Evolutionary conservation across 2,329 filamentous ascomycete species (phyloP).

Genomic region (Akanthomyces dipterigenus): DNA sequence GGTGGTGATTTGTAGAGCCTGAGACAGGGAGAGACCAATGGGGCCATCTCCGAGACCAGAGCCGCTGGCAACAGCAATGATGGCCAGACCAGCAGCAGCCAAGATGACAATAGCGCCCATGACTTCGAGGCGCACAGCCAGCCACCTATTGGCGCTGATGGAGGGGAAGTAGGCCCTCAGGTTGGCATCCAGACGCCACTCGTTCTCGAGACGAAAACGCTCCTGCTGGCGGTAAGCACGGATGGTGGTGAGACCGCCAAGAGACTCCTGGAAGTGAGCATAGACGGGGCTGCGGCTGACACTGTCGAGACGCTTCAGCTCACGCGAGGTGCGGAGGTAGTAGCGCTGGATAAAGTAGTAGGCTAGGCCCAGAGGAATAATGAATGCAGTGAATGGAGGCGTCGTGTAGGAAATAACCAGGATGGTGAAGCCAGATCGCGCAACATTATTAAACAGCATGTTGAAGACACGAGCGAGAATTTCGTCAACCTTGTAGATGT

Average conservation of each 20-base stretch:
- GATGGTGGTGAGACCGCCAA: slow-evolving; percentile 91
- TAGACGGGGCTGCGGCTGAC: slow-evolving; percentile 94
- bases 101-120: slow-evolving; percentile 93
- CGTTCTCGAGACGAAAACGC: slow-evolving; percentile 86
- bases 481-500: slow-evolving; percentile 81
- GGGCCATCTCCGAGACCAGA: slow-evolving; percentile 60
- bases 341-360: slow-evolving; percentile 96
- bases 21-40: slow-evolving; percentile 93
- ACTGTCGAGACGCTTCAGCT: slow-evolving; percentile 92
- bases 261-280: slow-evolving; percentile 95
- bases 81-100: slow-evolving; percentile 72
- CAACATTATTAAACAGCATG: slow-evolving; percentile 79
- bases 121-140: slow-evolving; percentile 90
- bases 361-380: slow-evolving; percentile 70
- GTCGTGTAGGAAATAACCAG: slow-evolving; percentile 76
- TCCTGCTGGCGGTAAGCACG: slow-evolving; percentile 86
- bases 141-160: slow-evolving; percentile 89
- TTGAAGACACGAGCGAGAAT: slow-evolving; percentile 95
- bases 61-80: slow-evolving; percentile 68
- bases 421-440: slow-evolving; percentile 74
- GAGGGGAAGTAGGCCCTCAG: slow-evolving; percentile 92
- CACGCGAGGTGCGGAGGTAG: slow-evolving; percentile 91
- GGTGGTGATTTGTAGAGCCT: slow-evolving; percentile 92
- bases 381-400: slow-evolving; percentile 72
- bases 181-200: slow-evolving; percentile 95